Evolutionary conservation across 2,329 filamentous ascomycete genomes (phyloP).

Genomic region (Ophiostoma quercus): DNA sequence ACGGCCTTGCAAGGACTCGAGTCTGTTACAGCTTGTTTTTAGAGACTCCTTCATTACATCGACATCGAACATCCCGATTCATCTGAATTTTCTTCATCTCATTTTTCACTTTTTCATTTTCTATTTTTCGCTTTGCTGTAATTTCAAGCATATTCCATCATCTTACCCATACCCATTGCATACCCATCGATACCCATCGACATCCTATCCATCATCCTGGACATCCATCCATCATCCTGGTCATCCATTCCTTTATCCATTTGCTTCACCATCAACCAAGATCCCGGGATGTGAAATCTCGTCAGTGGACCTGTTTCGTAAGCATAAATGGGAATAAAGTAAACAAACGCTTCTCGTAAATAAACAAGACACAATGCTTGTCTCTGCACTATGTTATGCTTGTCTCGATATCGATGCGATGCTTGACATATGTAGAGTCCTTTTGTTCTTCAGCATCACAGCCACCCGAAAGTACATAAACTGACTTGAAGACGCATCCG

Average conservation of each 20-base stretch:
- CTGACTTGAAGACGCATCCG: neutral
- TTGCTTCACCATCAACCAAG: constrained; percentile 20
- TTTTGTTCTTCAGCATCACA: neutral
- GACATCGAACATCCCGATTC: neutral
- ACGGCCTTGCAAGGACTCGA: constrained; percentile 5
- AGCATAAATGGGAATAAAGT: neutral
- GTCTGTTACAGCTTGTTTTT: neutral
- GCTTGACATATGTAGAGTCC: neutral
- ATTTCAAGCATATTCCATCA: neutral
- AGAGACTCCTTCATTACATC: neutral
- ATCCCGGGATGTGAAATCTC: constrained; percentile 21
- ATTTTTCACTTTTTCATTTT: neutral
- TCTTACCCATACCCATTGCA: too few species aligned
- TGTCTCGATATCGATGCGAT: neutral
- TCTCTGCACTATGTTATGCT: neutral
- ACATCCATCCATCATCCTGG: neutral
- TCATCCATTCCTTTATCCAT: neutral
- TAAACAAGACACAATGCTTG: constrained; percentile 1
- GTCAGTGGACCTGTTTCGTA: constrained; percentile 1
- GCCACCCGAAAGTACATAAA: neutral
- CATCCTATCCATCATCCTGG: neutral
- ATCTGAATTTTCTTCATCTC: neutral
- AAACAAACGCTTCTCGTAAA: neutral
- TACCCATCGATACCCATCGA: neutral
- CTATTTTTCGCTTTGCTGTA: neutral